These are phyloP conservation scores for Hanseniaspora nectarophila DNA, from an alignment of 805 yeast genomes.

Conservation along the genomic window DNA sequence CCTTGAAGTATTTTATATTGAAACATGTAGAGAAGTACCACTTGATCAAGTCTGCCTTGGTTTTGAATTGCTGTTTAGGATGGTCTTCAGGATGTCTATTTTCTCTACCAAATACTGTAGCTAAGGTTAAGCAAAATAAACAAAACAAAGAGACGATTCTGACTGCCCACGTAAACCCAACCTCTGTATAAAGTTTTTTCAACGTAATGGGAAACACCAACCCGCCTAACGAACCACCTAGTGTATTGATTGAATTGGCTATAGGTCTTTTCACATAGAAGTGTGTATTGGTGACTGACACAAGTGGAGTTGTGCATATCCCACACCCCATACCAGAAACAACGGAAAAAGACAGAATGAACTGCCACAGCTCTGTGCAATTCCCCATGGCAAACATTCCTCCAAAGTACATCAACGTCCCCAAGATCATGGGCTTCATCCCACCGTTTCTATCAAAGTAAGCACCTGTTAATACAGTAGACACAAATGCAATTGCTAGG, in stretches of 20 bases:
- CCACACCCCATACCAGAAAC: slow-evolving; percentile 50
- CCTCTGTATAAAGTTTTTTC: slow-evolving; percentile 36
- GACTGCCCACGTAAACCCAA: slow-evolving; percentile 52
- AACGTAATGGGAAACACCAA: slow-evolving; percentile 44
- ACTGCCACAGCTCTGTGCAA: slow-evolving; percentile 45
- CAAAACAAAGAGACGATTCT: slow-evolving; percentile 42
- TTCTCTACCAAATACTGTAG: slow-evolving; percentile 33
- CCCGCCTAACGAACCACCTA: slow-evolving; percentile 50
- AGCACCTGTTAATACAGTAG: slow-evolving; percentile 46
- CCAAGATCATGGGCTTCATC: slow-evolving; percentile 32
- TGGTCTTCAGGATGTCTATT: slow-evolving; percentile 20
- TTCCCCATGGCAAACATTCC: slow-evolving; percentile 51
- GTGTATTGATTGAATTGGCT: slow-evolving; percentile 40
- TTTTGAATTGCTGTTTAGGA: slow-evolving; percentile 29
- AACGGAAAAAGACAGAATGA: slow-evolving; percentile 47
- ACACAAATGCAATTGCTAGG: slow-evolving; percentile 40
- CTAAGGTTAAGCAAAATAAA: slow-evolving; percentile 29
- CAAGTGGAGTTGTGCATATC: slow-evolving; percentile 46
- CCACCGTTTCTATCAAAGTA: slow-evolving; percentile 55
- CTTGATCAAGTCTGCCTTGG: slow-evolving; percentile 25
- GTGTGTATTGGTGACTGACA: slow-evolving; percentile 58
- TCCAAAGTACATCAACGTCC: slow-evolving; percentile 36
- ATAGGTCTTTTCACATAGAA: slow-evolving; percentile 47
- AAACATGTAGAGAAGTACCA: slow-evolving; percentile 26
- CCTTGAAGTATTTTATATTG: slow-evolving; percentile 32